Evolutionary conservation across 306 rosid species (phyloP).

Genomic region (Cucurbita argyrosperma): DNA sequence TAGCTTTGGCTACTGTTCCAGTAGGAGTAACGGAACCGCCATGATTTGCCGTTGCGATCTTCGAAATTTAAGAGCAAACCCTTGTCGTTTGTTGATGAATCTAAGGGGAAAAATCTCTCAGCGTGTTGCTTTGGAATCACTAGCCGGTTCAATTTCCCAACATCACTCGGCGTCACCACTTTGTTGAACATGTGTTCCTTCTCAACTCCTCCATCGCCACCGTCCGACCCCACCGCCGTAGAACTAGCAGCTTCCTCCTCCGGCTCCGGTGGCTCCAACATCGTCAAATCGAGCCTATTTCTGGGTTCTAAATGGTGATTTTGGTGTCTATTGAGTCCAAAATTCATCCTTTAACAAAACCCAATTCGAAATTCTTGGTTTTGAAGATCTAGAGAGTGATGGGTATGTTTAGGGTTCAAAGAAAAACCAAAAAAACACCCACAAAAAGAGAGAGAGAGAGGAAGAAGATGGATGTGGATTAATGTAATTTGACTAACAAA

Average conservation of each 20-base stretch:
- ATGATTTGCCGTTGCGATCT: constrained; percentile 58
- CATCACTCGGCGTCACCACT: constrained; percentile 40
- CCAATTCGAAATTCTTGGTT: not conserved
- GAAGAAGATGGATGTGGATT: constrained; percentile 3
- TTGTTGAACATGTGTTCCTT: constrained; percentile 40
- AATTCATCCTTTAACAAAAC: not conserved
- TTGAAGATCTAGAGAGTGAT: not conserved
- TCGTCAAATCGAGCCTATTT: not conserved
- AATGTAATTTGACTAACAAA: not conserved
- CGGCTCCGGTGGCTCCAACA: not conserved
- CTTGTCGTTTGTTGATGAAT: constrained; percentile 58
- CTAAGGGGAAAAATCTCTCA: constrained; percentile 35
- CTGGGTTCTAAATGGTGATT: not conserved
- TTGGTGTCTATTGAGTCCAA: not conserved
- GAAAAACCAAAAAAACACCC: not conserved
- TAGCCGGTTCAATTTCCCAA: constrained; percentile 30
- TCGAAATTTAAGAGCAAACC: constrained; percentile 67
- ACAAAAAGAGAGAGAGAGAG: not conserved
- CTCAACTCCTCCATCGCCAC: not conserved
- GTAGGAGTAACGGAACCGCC: constrained; percentile 88
- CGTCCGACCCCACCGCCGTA: not conserved
- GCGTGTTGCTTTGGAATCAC: constrained; percentile 44
- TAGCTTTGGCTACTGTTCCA: constrained; percentile 99
- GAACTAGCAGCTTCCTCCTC: not conserved
- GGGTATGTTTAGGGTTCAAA: not conserved